These are phyloP conservation scores for Agaricus subrufescens DNA, from an alignment of 768 basidiomycete genomes.

Conservation along the genomic window DNA sequence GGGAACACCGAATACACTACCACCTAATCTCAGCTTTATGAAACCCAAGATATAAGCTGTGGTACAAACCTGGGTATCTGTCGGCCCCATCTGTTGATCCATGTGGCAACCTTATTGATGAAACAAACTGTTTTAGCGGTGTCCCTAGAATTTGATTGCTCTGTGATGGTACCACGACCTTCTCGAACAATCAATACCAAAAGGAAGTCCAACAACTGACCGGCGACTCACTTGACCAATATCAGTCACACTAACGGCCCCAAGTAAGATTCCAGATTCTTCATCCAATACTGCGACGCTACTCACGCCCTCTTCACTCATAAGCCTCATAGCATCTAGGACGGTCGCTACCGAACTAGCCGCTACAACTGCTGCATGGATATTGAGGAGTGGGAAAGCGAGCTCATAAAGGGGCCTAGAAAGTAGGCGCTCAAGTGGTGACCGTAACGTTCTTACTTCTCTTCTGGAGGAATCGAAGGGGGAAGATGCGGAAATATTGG, in stretches of 20 bases:
- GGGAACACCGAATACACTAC: slow-evolving; percentile 74
- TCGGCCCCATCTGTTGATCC: slow-evolving; percentile 80
- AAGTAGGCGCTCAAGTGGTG: slow-evolving; percentile 36
- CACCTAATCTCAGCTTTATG: background rate
- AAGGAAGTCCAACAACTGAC: background rate
- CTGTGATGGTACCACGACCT: slow-evolving; percentile 78
- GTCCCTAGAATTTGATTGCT: slow-evolving; percentile 72
- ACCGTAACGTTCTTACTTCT: background rate
- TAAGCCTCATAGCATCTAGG: slow-evolving; percentile 77
- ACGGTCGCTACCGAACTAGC: slow-evolving; percentile 57
- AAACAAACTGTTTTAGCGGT: slow-evolving; percentile 65
- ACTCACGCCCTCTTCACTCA: slow-evolving; percentile 85
- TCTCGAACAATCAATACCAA: background rate
- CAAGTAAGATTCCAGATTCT: slow-evolving; percentile 54
- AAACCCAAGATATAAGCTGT: background rate
- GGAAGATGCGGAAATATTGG: background rate
- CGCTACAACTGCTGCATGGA: slow-evolving; percentile 61
- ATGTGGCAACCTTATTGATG: slow-evolving; percentile 66
- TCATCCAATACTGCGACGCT: slow-evolving; percentile 76
- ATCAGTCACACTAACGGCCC: slow-evolving; percentile 81
- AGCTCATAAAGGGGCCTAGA: slow-evolving; percentile 52
- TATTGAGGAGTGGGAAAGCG: slow-evolving; percentile 59
- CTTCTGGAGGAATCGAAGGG: background rate
- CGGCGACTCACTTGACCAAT: slow-evolving; percentile 56
- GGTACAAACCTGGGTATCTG: slow-evolving; percentile 61